A percentile compares a stretch with the other conserved stretches of the same genome.
phyloP scores from a whole-genome alignment of 1,284 basidiomycete genomes.

The Spongispora temasekensis region DNA sequence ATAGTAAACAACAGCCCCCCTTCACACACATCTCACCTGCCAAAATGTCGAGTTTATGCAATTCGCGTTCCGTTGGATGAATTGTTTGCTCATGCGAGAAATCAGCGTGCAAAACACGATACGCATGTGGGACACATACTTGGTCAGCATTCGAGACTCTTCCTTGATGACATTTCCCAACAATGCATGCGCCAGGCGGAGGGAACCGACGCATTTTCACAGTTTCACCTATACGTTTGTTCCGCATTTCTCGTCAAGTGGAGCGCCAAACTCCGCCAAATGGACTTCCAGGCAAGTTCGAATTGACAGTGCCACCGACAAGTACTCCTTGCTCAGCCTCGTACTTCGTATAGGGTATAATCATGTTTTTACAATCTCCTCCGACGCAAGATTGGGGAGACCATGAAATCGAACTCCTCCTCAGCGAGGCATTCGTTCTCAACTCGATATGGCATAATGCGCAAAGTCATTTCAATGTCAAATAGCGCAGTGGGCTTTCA shows the following conservation, averaged over 20 bases:
- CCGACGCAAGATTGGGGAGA: conserved; percentile 96
- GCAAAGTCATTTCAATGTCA: conserved; percentile 81
- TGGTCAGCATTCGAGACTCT: conserved; percentile 55
- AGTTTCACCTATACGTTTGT: conserved; percentile 96
- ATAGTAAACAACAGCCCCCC: conserved; percentile 56
- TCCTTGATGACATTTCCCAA: neutral
- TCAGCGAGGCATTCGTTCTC: conserved; percentile 95
- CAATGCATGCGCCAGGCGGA: conserved; percentile 70
- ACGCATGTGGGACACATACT: conserved; percentile 98
- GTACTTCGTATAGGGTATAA: conserved; percentile 77
- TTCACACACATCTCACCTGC: conserved; percentile 79
- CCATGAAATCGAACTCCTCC: conserved; percentile 92
- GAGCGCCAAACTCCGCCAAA: conserved; percentile 86
- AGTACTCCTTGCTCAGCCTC: conserved; percentile 10
- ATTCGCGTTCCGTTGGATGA: conserved; percentile 99
- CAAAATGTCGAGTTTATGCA: conserved; percentile 98
- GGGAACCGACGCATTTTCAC: conserved; percentile 93
- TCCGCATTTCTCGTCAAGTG: conserved; percentile 92
- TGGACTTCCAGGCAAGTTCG: conserved; percentile 89
- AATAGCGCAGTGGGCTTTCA: conserved; percentile 18
- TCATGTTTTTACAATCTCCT: conserved; percentile 97
- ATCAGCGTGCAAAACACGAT: conserved; percentile 94
- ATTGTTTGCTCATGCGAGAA: conserved; percentile 95
- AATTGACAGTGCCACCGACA: neutral
- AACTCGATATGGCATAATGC: conserved; percentile 94